Conservation (phyloP, 495 filamentous ascomycete genomes). For the Talaromyces borbonicus region DNA sequence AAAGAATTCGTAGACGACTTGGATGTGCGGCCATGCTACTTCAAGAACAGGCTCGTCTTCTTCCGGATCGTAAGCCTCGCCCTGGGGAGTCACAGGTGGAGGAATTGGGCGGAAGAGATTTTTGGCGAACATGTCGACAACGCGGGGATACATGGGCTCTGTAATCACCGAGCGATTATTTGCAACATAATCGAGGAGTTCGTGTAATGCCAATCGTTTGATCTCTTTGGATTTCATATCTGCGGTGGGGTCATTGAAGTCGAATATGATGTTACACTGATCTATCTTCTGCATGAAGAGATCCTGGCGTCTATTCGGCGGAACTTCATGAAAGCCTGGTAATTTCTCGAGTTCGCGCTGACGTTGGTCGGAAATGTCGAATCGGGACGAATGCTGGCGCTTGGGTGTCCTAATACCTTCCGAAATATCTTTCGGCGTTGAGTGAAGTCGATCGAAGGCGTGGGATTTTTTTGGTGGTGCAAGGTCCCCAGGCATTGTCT, state of each 20-base stretch:
- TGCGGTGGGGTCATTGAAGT: conserved; percentile 96
- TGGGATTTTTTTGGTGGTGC: conserved; percentile 89
- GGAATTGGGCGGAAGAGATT: conserved; percentile 97
- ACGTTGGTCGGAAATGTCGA: conserved; percentile 86
- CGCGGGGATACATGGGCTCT: conserved; percentile 96
- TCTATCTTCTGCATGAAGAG: conserved; percentile 99
- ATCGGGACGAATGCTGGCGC: conserved; percentile 92
- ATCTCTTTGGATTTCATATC: conserved; percentile 99
- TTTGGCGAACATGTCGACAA: conserved; percentile 99
- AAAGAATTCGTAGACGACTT: conserved; percentile 99
- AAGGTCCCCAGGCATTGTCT: conserved; percentile 97
- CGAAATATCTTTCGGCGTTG: conserved; percentile 88
- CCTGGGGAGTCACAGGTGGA: conserved; percentile 92
- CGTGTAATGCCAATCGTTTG: conserved; percentile 92
- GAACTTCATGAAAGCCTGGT: conserved; percentile 97
- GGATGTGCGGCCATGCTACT: conserved; percentile 98
- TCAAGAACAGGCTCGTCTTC: conserved; percentile 97
- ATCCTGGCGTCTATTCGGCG: conserved; percentile 88
- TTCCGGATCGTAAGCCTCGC: conserved; percentile 96
- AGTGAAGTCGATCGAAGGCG: conserved; percentile 84
- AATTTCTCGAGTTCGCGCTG: conserved; percentile 95
- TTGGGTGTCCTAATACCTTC: conserved; percentile 93
- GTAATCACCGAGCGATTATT: conserved; percentile 98
- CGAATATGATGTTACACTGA: conserved; percentile 99
- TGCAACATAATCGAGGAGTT: conserved; percentile 94